A percentile compares a stretch with the other conserved stretches of the same genome.
phyloP scores from a whole-genome alignment of 257 asterid genomes.

The Cordia subcordata region DNA sequence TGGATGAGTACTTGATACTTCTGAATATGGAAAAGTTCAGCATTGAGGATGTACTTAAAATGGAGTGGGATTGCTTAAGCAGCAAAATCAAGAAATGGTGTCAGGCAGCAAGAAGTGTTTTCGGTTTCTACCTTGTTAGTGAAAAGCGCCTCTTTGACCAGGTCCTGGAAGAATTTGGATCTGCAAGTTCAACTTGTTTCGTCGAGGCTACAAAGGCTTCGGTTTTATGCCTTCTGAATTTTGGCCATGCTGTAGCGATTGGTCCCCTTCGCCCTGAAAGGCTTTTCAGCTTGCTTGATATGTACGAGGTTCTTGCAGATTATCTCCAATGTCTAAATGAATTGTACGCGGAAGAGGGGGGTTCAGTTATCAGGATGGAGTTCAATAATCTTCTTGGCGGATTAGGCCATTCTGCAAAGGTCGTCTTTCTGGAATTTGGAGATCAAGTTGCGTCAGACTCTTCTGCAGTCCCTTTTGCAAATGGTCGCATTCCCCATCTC shows the following conservation, averaged over 20 bases:
- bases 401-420: conserved; percentile 40
- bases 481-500: conserved; percentile 55
- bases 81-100: conserved; percentile 50
- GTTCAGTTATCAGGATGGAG: conserved; percentile 28
- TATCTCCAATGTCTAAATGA: conserved; percentile 27
- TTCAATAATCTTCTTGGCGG: conserved; percentile 37
- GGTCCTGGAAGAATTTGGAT: conserved; percentile 37
- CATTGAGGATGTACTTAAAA: conserved; percentile 54
- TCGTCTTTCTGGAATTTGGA: conserved; percentile 37
- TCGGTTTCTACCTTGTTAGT: conserved; percentile 38
- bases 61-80: conserved; percentile 58
- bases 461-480: conserved; percentile 34
- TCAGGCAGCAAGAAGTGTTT: conserved; percentile 32
- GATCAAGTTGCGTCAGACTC: conserved; percentile 30
- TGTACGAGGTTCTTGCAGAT: conserved; percentile 47
- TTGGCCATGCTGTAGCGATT: conserved; percentile 54
- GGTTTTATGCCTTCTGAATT: conserved; percentile 44
- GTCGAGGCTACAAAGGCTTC: conserved; percentile 48
- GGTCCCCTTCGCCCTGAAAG: conserved; percentile 54
- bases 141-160: conserved; percentile 42
- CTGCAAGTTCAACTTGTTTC: conserved; percentile 30
- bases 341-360: conserved; percentile 35
- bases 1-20: conserved; percentile 34
- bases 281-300: conserved; percentile 53
- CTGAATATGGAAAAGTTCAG: conserved; percentile 34